Evolutionary conservation across 2,329 filamentous ascomycete species (phyloP).

Genomic region (Nothomitra cinnamomea): DNA sequence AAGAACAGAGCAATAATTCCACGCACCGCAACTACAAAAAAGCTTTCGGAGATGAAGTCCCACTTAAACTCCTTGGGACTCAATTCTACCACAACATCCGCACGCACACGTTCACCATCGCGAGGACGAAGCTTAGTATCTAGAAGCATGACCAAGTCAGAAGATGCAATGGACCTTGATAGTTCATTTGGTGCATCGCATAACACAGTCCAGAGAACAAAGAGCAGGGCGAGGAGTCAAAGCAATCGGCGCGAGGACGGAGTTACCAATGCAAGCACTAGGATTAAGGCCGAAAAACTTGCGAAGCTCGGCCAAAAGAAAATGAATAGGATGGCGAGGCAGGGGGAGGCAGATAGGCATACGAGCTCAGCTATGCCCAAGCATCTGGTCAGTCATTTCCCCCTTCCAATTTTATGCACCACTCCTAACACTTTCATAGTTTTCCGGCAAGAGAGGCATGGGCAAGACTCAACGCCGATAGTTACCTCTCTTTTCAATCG

Average conservation of each 20-base stretch:
- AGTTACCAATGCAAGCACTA: conserved; percentile 47
- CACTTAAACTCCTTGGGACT: conserved; percentile 73
- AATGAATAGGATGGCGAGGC: conserved; percentile 95
- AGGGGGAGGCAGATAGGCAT: conserved; percentile 93
- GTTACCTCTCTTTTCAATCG: conserved; percentile 11
- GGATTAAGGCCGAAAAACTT: conserved; percentile 69
- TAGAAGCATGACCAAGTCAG: conserved; percentile 31
- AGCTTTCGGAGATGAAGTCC: conserved; percentile 71
- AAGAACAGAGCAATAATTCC: conserved; percentile 96
- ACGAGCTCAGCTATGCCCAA: conserved; percentile 65
- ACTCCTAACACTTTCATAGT: conserved; percentile 28
- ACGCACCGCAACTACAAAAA: conserved; percentile 62
- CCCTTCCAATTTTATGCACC: not conserved
- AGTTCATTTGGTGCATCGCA: conserved; percentile 19
- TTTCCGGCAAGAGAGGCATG: conserved; percentile 81
- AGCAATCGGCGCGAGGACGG: conserved; percentile 60
- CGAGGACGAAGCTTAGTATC: conserved; percentile 46
- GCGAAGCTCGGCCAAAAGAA: conserved; percentile 87
- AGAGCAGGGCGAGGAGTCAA: conserved; percentile 48
- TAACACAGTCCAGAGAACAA: conserved; percentile 41
- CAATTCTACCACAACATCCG: conserved; percentile 58
- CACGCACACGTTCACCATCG: conserved; percentile 54
- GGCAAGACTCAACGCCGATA: conserved; percentile 69
- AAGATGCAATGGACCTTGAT: conserved; percentile 63
- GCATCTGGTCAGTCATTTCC: conserved; percentile 58